Evolutionary conservation across 2,329 filamentous ascomycete species (phyloP).

Genomic region (Calonectria montana): DNA sequence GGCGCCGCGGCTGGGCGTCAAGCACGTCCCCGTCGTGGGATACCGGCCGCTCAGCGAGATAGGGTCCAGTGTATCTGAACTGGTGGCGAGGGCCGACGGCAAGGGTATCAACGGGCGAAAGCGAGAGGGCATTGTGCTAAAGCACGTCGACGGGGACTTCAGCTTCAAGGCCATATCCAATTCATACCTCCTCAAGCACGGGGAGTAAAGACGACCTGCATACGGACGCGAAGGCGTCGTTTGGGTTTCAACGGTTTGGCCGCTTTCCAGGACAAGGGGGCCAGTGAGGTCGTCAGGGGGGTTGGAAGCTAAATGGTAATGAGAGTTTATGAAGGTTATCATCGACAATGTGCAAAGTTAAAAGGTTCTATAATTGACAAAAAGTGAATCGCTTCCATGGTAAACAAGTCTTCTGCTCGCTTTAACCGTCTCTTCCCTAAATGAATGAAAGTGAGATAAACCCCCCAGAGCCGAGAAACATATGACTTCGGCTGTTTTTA

Average conservation of each 20-base stretch:
- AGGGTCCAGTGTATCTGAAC: constrained; percentile 24
- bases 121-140: constrained; percentile 41
- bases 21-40: constrained; percentile 47
- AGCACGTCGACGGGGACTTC: constrained; percentile 33
- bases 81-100: constrained; percentile 36
- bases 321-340: constrained; percentile 39
- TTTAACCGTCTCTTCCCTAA: constrained; percentile 28
- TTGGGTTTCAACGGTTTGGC: not conserved
- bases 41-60: constrained; percentile 30
- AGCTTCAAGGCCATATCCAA: constrained; percentile 43
- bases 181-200: constrained; percentile 41
- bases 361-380: constrained; percentile 46
- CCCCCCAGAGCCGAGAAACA: constrained; percentile 10
- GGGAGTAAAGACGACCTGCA: constrained; percentile 26
- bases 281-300: not conserved
- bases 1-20: constrained; percentile 40
- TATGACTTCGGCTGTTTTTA: constrained; percentile 3
- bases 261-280: not conserved
- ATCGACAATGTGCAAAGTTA: constrained; percentile 42
- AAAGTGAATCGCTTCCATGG: constrained; percentile 43
- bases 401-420: constrained; percentile 41
- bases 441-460: constrained; percentile 28
- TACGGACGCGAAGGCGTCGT: not conserved
- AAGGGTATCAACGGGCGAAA: constrained; percentile 35
- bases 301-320: not conserved